These are phyloP conservation scores for Talaromyces sp. DNA, from an alignment of 2,329 filamentous ascomycete species.

Conservation along the genomic window DNA sequence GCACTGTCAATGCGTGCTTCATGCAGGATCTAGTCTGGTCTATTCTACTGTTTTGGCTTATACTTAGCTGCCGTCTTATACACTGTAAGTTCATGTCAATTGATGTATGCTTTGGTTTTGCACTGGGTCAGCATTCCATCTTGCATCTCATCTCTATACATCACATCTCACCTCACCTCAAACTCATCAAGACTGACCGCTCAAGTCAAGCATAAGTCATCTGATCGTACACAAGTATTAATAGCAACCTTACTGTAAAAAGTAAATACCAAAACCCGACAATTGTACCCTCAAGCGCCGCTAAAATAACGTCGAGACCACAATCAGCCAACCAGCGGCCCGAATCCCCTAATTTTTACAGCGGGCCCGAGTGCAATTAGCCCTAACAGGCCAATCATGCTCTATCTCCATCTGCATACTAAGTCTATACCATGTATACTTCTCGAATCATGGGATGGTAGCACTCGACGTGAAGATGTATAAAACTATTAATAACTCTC, in stretches of 20 bases:
- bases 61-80: no score
- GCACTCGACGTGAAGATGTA: background rate
- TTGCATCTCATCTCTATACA: background rate
- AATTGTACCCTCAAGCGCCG: background rate
- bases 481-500: background rate
- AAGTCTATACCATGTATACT: no score
- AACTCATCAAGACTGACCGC: background rate
- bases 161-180: background rate
- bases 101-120: background rate
- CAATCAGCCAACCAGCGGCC: background rate
- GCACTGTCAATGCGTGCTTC: slow-evolving; percentile 4
- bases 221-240: background rate
- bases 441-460: background rate
- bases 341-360: background rate
- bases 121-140: background rate
- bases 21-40: background rate
- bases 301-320: slow-evolving; percentile 1
- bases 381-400: slow-evolving; percentile 7
- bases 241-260: background rate
- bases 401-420: background rate
- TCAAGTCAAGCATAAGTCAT: background rate
- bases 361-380: slow-evolving; percentile 1
- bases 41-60: background rate
- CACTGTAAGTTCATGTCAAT: no score
- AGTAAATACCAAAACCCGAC: background rate